Evolutionary conservation across 257 asterid species (phyloP).

Genomic region (Scutellaria galericulata): DNA sequence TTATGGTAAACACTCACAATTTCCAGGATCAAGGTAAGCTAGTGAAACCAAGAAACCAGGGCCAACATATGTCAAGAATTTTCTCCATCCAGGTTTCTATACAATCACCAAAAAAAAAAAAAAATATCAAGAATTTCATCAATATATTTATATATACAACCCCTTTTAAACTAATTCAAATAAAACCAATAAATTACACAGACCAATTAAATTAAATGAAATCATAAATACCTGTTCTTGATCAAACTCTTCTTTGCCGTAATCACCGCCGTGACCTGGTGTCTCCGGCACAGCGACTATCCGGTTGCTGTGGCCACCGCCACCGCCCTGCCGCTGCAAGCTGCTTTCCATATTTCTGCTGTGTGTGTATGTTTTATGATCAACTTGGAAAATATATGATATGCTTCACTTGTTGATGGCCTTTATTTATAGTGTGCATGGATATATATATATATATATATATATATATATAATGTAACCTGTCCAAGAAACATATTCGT

Average conservation of each 20-base stretch:
- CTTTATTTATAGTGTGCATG: constrained; percentile 38
- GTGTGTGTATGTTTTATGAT: neutral
- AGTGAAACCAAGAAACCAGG: constrained; percentile 93
- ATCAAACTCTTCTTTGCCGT: constrained; percentile 26
- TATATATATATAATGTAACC: constrained; percentile 6
- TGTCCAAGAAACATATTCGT: neutral
- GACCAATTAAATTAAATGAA: neutral
- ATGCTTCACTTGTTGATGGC: neutral
- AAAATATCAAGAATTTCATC: neutral
- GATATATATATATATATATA: neutral
- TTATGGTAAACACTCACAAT: constrained; percentile 46
- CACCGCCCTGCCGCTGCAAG: constrained; percentile 44
- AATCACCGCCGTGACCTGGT: constrained; percentile 37
- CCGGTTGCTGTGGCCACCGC: constrained; percentile 47
- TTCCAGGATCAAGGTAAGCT: constrained; percentile 97
- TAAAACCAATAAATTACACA: neutral
- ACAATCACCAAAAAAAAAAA: neutral
- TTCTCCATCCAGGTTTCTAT: constrained; percentile 86
- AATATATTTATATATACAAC: neutral
- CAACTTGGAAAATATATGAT: neutral
- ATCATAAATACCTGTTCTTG: constrained; percentile 33
- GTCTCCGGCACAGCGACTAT: constrained; percentile 45
- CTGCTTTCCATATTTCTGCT: constrained; percentile 45
- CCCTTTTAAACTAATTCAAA: too few species aligned
- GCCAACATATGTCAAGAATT: constrained; percentile 69